Percentiles rank a stretch among this genome's conserved stretches.
phyloP scores from a whole-genome alignment of 345 rosid species.

The Leavenworthia alabamica region DNA sequence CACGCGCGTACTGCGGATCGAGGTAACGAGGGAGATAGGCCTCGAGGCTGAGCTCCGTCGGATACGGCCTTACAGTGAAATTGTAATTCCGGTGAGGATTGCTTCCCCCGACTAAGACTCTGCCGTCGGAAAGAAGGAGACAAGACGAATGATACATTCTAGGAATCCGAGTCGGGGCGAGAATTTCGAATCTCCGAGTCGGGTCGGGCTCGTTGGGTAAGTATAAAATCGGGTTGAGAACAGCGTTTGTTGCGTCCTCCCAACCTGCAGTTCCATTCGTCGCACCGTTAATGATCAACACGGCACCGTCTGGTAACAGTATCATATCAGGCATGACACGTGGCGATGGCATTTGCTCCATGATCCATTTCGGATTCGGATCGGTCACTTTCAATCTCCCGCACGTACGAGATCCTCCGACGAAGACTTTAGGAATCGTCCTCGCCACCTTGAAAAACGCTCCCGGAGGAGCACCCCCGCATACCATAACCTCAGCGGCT shows the following conservation, averaged over 20 bases:
- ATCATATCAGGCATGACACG: constrained; percentile 76
- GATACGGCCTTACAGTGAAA: constrained; percentile 57
- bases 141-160: constrained; percentile 84
- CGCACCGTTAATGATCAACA: constrained; percentile 67
- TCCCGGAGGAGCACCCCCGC: constrained; percentile 70
- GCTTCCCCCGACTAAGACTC: constrained; percentile 81
- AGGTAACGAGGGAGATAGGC: constrained; percentile 68
- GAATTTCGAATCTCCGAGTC: constrained; percentile 47
- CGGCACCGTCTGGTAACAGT: constrained; percentile 51
- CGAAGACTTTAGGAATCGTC: constrained; percentile 27
- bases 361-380: constrained; percentile 53
- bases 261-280: constrained; percentile 78
- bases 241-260: constrained; percentile 62
- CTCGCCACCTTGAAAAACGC: constrained; percentile 40
- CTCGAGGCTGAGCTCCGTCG: constrained; percentile 75
- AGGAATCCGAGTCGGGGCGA: constrained; percentile 42
- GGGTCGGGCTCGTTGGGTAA: constrained; percentile 37
- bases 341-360: constrained; percentile 78
- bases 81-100: constrained; percentile 66
- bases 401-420: constrained; percentile 59
- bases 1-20: constrained; percentile 26
- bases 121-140: constrained; percentile 60
- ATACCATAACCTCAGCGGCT: constrained; percentile 63
- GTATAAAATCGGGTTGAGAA: constrained; percentile 62
- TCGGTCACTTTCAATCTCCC: constrained; percentile 63